Base-by-base conservation (phyloP, 805 yeast species). In the Lipomyces starkeyi region DNA sequence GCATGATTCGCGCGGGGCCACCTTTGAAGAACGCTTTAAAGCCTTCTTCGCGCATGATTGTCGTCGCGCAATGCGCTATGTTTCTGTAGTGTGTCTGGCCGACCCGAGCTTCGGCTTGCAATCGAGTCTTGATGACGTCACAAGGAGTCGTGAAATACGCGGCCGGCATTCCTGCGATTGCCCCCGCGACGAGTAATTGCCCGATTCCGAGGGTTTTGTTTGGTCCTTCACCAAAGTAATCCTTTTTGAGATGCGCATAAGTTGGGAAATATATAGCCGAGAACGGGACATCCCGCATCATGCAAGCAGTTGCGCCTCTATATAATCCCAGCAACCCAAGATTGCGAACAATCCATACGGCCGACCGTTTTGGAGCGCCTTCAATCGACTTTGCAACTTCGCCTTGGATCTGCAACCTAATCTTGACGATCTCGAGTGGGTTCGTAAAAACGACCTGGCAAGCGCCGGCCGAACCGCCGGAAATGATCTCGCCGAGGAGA, bases 201-300 rank as follows among this genome's bases (percentile, higher is more conserved):
- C 94, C 88, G 35, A 96, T 87, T 70, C 87, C 87, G 68, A 93
- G 85, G 70, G 85, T 83, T 74, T 87, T 85, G 64, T 83, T 83
- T 3, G 97, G 97, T 75, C 94, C 97, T 76, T 90, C 93, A 63
- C 89, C 86, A 79, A 93, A 93, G 71, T 91, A 76, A 74, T 87
- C 87, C 79, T 87, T 88, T 80, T 95, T 95, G 73, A 94, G 84
- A 79, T 94, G 97, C 53, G 97, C 97, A 80, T 94, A 94, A 5
- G 98, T 87, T 63, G 99, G 98, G 88, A 94, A 94, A 82, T 94
- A 94, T 72, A 94, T 94, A 52, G 98, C 97, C 52, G 96, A 89
- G 80, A 94, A 94, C 58, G 98, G 98, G 52, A 94, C 97, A 80
- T 94, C 99, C 80, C 99, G 88, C 78, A 92, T 81, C 74, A 95